Base-by-base conservation (phyloP, 2,329 filamentous ascomycete species). In the Rosellinia necatrix region DNA sequence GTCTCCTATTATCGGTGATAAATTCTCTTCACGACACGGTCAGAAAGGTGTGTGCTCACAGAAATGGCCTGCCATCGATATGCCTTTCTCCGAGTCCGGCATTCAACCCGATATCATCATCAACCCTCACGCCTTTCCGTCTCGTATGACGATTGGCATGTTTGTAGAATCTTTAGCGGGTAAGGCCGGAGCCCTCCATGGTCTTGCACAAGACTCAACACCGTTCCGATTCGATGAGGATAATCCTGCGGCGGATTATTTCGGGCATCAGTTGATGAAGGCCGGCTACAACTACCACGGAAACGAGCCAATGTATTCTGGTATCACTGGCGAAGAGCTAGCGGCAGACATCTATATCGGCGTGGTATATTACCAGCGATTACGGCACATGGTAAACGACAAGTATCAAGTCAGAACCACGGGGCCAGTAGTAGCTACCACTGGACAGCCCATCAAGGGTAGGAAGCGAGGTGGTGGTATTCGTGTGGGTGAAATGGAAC, bases 71-170 rank as follows among this genome's bases (percentile, higher is more conserved):
- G 84, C 87, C 2, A 79, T 90, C 56, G 92, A 97, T 72, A 94
- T 99, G 90, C 94, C 94, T 3, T 99, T 97, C 76, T 92, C 91
- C 2, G 94, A 99, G 76, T 90, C 89, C 5, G 94, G 94, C 50
- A 97, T 99, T 59, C 92, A 97, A 70, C 94, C 94, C 8, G 94
- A 99, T 74, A 82, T 96, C 68, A 99, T 99, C 75, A 99, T 99
- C 81, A 99, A 99, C 77, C 94, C 94, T 35, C 94, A 99, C 81
- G 94, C 94, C 70, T 99, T 99, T 82, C 94, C 94, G 6, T 97
- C 93, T 41, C 92, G 94, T 75, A 99, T 99, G 94, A 99, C 94
- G 17, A 99, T 99, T 71, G 94, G 94, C 70, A 97, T 97, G 91
- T 97, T 99, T 75, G 86, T 99, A 70, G 94, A 99, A 78, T 97